Percentiles rank a stretch among this genome's conserved stretches.
These are phyloP conservation scores for Poa pratensis DNA, from an alignment of 176 grass and related monocot genomes.

Conservation along the genomic window DNA sequence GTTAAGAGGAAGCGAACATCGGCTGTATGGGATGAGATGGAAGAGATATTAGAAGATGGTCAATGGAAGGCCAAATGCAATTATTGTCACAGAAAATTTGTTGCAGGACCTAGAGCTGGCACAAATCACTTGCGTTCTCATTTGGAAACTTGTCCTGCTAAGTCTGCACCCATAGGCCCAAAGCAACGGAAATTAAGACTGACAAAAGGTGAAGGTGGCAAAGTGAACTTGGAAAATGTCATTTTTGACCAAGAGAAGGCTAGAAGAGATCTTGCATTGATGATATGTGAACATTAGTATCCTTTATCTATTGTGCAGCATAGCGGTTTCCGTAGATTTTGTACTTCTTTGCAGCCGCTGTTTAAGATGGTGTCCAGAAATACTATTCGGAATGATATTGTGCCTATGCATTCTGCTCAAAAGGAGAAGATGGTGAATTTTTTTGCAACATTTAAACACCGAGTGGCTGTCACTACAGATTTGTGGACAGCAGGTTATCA, in stretches of 20 bases:
- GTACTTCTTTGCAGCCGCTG: neutral
- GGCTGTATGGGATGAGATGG: neutral
- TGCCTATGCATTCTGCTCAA: neutral
- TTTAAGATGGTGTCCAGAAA: neutral
- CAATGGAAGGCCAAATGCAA: neutral
- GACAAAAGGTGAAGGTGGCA: neutral
- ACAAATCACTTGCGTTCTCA: neutral
- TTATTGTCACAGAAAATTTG: neutral
- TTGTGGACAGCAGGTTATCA: too few relatives aligned
- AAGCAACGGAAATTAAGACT: neutral
- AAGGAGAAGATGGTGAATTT: too few relatives aligned
- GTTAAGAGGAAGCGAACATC: neutral
- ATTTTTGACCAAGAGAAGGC: neutral
- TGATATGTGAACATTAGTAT: neutral
- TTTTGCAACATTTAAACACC: too few relatives aligned
- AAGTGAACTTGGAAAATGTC: neutral
- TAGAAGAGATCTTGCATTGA: neutral
- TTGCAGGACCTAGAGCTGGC: neutral
- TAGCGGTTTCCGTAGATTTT: neutral
- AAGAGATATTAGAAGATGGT: neutral
- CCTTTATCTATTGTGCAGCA: neutral
- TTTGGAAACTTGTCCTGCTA: neutral
- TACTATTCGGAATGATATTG: neutral
- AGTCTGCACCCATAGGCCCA: neutral
- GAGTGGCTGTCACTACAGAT: too few relatives aligned